A percentile compares a stretch with the other conserved stretches of the same genome.
These are phyloP conservation scores for Hemileccinum impolitum DNA, from an alignment of 768 basidiomycete genomes.

Conservation along the genomic window DNA sequence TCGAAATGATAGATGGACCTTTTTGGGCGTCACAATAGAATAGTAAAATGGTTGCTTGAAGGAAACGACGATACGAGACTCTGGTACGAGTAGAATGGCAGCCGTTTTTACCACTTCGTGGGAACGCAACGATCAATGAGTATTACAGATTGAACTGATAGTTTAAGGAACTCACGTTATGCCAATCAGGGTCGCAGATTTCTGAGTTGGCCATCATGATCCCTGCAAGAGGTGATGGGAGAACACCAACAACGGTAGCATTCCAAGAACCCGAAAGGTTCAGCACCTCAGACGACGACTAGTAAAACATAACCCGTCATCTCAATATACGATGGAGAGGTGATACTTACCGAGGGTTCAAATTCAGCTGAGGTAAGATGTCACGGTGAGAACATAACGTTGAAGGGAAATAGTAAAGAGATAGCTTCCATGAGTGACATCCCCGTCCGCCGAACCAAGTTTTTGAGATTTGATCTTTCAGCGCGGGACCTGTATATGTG, in stretches of 20 bases:
- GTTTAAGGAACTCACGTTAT: conserved; percentile 21
- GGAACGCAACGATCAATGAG: conserved; percentile 35
- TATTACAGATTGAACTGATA: conserved; percentile 17
- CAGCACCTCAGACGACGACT: not conserved
- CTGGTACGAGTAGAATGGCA: conserved; percentile 31
- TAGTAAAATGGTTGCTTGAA: conserved; percentile 38
- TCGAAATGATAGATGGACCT: conserved; percentile 35
- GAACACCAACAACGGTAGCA: not conserved
- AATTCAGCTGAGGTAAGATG: conserved; percentile 13
- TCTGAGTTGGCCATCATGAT: not conserved
- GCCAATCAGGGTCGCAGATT: conserved; percentile 21
- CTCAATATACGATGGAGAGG: not conserved
- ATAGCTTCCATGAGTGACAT: too few relatives aligned
- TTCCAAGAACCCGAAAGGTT: not conserved
- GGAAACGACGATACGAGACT: conserved; percentile 37
- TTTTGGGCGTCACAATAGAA: conserved; percentile 32
- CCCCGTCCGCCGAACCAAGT: too few relatives aligned
- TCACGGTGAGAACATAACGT: conserved; percentile 13
- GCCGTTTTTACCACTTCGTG: conserved; percentile 47
- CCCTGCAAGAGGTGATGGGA: not conserved
- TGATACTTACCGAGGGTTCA: conserved; percentile 14
- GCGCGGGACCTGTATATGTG: too few relatives aligned
- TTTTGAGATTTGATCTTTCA: too few relatives aligned
- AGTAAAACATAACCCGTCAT: conserved; percentile 18
- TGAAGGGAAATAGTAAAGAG: not conserved